Evolutionary conservation across 805 yeast genomes (phyloP), one percentile per base, ranked within the genome.

Genomic region (Ogataea nitratoaversa): DNA sequence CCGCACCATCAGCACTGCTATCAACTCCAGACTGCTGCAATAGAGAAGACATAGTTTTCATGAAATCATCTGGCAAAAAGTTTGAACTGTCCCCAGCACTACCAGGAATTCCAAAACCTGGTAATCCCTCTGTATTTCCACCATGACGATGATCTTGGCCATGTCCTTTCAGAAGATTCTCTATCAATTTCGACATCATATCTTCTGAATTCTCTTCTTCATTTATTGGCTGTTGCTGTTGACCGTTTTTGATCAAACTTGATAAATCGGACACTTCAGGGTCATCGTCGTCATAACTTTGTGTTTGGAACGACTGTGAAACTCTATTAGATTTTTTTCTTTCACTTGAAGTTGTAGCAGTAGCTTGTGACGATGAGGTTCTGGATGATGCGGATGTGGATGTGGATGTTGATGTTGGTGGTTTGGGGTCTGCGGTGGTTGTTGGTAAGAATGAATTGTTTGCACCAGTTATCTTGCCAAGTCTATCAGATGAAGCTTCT

Each of bases 391-490:
- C 19, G 12, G 40, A 36, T 7, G 23, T 22, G 16, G 30, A 17
- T 27, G 34, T 17, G 2, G 24, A 13, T 8, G 40, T 28, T 12
- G 49, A 22, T 7, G 42, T 14, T n/a, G 50, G n/a, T 8, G 42
- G 30, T 23, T 42, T 46, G 4, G 48, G 36, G 5, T 56, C 65
- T 23, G 62, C 37, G 13, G 67, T 63, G 9, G 70, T 60, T 13
- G 57, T 48, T 5, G 66, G 56, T 38, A 69, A 46, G 18, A 54
- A 59, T 30, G 72, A 64, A 34, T 60, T 61, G 19, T 60, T 57
- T 17, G 62, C 54, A 2, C 73, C 74, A 2, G 73, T 62, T 40
- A 72, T 72, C 41, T 68, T 71, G 46, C 72, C 76, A 51, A 82
- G 59, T 44, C 88, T 63, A 17, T 67, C 67, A 3, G 75, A 53